phyloP scores from a whole-genome alignment of 169 alveolate genomes.

The Amoebophrya sp. region DNA sequence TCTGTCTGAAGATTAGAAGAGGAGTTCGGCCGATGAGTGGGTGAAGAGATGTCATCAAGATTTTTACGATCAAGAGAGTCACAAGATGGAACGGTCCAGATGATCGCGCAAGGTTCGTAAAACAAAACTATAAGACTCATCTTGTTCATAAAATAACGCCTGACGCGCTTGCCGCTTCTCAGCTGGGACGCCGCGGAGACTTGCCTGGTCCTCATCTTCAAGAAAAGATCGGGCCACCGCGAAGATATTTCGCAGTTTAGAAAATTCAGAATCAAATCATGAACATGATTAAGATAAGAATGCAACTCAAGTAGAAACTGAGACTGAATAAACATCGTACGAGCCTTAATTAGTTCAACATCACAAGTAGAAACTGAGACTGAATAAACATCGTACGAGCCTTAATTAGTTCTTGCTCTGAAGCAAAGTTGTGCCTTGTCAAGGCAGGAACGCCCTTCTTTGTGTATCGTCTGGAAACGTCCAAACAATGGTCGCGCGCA shows the following conservation, averaged over 20 bases:
- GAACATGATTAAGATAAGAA: too few species aligned
- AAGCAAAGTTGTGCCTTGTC: background rate
- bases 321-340: background rate
- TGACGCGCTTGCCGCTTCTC: background rate
- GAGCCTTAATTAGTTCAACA: background rate
- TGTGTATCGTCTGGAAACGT: background rate
- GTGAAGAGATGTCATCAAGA: background rate
- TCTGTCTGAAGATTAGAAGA: background rate
- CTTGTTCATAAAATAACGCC: background rate
- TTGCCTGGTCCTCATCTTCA: background rate
- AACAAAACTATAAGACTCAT: background rate
- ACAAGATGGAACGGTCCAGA: too few species aligned
- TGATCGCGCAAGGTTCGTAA: background rate
- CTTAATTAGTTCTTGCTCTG: background rate
- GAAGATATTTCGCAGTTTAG: background rate
- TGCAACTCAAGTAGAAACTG: background rate
- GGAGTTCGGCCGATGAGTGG: background rate
- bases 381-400: background rate
- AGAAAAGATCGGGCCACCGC: background rate
- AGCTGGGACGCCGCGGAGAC: background rate
- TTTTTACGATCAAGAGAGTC: too few species aligned
- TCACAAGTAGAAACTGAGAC: background rate
- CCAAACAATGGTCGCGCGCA: conserved; percentile 1
- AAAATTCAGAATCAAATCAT: background rate
- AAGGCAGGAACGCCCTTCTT: background rate